Evolutionary conservation across 192 early-diverging fungal genomes (phyloP).

Genomic region (Entrophospora sp.): DNA sequence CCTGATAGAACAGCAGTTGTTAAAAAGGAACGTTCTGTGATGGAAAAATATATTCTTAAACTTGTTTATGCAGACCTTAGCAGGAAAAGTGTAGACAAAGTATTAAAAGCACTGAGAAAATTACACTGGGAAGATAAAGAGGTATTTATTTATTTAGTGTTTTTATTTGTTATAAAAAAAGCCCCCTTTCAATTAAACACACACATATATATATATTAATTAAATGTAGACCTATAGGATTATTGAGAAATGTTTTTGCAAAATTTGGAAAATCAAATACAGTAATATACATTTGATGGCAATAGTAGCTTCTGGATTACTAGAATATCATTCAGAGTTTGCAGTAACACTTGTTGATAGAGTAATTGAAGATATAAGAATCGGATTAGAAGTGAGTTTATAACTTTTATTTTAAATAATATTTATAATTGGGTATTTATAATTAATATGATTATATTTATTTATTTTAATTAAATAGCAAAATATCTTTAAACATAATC

Average conservation of each 20-base stretch:
- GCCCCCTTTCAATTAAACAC: no score
- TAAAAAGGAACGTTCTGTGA: slow-evolving; percentile 66
- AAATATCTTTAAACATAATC: slow-evolving; percentile 91
- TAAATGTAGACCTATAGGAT: slow-evolving; percentile 45
- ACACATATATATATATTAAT: no score
- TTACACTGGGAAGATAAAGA: slow-evolving; percentile 73
- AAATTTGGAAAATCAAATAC: slow-evolving; percentile 91
- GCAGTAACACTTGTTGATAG: slow-evolving; percentile 80
- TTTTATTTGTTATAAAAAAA: no score
- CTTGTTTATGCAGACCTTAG: slow-evolving; percentile 78
- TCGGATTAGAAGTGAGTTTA: slow-evolving; percentile 66
- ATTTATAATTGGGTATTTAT: background rate
- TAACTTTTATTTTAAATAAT: background rate
- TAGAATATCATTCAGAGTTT: slow-evolving; percentile 78
- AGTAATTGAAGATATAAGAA: slow-evolving; percentile 75
- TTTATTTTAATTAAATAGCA: slow-evolving; percentile 25
- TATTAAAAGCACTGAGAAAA: slow-evolving; percentile 66
- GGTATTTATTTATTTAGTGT: no score
- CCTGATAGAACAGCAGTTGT: slow-evolving; percentile 53
- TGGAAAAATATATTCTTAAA: slow-evolving; percentile 85
- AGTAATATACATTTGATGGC: slow-evolving; percentile 78
- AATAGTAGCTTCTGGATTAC: slow-evolving; percentile 67
- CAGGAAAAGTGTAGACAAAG: slow-evolving; percentile 59
- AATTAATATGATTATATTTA: background rate
- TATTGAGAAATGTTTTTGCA: slow-evolving; percentile 71